These are phyloP conservation scores for Podila epigama DNA, from an alignment of 192 early-diverging fungal species.

Conservation along the genomic window DNA sequence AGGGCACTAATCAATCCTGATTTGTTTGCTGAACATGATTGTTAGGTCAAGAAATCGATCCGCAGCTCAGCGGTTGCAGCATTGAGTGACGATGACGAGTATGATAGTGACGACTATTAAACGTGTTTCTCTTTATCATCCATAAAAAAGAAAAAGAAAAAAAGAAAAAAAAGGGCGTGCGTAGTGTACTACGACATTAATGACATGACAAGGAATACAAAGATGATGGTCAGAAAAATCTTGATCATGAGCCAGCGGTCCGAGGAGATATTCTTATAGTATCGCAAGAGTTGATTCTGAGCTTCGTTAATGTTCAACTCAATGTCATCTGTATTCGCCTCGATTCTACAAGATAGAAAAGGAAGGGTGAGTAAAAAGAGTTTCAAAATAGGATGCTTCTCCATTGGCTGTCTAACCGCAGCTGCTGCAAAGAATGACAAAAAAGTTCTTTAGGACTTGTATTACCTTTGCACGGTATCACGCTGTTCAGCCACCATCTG, in stretches of 20 bases:
- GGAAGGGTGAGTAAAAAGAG: background rate
- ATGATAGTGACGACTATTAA: slow-evolving; percentile 54
- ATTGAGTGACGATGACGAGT: slow-evolving; percentile 63
- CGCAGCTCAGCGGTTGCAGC: slow-evolving; percentile 61
- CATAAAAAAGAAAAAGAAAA: background rate
- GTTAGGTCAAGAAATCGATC: slow-evolving; percentile 54
- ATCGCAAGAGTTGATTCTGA: slow-evolving; percentile 88
- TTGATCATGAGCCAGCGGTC: slow-evolving; percentile 97
- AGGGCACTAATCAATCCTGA: no score
- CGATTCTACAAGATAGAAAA: slow-evolving; percentile 68
- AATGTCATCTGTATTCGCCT: slow-evolving; percentile 91
- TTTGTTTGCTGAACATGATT: background rate
- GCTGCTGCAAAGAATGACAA: slow-evolving; percentile 8
- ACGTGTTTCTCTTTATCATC: background rate
- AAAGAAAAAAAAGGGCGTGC: no score
- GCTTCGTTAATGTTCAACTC: slow-evolving; percentile 92
- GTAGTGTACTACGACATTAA: slow-evolving; percentile 9
- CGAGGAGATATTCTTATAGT: slow-evolving; percentile 89
- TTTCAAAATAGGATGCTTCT: background rate
- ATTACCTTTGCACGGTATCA: slow-evolving; percentile 81
- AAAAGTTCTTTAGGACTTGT: background rate
- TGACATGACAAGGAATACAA: slow-evolving; percentile 57
- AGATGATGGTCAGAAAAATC: slow-evolving; percentile 88
- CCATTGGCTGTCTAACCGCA: background rate
- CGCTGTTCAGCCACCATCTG: slow-evolving; percentile 88